phyloP scores from a whole-genome alignment of 1,139 yeast genomes.

The Suhomyces bolitotheri region DNA sequence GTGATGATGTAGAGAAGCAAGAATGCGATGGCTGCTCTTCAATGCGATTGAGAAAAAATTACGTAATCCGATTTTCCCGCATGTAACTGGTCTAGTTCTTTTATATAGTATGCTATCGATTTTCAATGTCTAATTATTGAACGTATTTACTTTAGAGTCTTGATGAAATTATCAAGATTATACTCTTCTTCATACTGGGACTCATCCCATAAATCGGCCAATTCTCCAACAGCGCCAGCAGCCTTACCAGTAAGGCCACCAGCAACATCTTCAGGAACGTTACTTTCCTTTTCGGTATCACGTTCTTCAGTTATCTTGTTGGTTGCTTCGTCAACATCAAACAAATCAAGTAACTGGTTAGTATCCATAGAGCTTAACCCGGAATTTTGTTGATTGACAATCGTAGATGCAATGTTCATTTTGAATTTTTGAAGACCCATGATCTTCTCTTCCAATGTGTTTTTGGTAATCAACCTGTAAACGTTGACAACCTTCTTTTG shows the following conservation, averaged over 20 bases:
- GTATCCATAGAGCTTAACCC: conserved; percentile 97
- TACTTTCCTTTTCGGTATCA: conserved; percentile 34
- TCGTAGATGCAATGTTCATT: conserved; percentile 94
- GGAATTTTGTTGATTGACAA: conserved; percentile 93
- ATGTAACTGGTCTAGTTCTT: too few relatives aligned
- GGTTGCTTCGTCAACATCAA: conserved; percentile 68
- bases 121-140: too few relatives aligned
- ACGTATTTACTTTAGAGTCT: conserved; percentile 61
- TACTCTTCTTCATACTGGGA: conserved; percentile 96
- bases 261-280: conserved; percentile 53
- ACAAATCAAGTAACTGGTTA: conserved; percentile 86
- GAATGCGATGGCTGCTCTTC: conserved; percentile 4
- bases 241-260: conserved; percentile 64
- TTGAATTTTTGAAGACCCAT: conserved; percentile 98
- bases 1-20: too few relatives aligned
- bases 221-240: conserved; percentile 76
- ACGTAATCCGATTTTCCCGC: too few relatives aligned
- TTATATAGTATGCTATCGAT: neutral
- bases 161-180: conserved; percentile 88
- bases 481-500: conserved; percentile 97
- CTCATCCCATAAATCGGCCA: conserved; percentile 97
- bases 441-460: conserved; percentile 93
- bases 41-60: too few relatives aligned
- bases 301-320: conserved; percentile 33
- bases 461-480: conserved; percentile 85